Conservation (phyloP, 441 rosid genomes). For the Aleurites moluccanus region DNA sequence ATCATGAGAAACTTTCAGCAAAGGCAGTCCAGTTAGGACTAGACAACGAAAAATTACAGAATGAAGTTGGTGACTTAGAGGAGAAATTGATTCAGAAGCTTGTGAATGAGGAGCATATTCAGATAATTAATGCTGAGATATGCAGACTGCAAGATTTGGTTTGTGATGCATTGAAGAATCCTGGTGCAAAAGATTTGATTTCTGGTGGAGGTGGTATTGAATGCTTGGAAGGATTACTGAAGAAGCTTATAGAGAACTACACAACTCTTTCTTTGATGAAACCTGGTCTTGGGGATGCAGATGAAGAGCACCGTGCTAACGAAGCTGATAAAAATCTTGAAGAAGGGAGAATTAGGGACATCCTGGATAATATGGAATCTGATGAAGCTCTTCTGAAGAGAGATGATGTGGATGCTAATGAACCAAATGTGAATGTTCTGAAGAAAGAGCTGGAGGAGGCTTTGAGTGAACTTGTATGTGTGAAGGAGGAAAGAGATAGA, state of each 20-base stretch:
- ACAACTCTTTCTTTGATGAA: constrained; percentile 32
- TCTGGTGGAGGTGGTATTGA: constrained; percentile 49
- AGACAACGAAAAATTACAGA: constrained; percentile 59
- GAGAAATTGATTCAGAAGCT: constrained; percentile 55
- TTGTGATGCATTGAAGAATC: constrained; percentile 59
- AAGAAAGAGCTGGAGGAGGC: constrained; percentile 76
- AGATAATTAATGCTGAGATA: constrained; percentile 49
- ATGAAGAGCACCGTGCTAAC: constrained; percentile 31
- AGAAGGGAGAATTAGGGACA: constrained; percentile 30
- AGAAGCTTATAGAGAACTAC: constrained; percentile 69
- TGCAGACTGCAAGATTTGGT: constrained; percentile 61
- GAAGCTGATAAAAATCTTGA: constrained; percentile 30
- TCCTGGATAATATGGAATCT: constrained; percentile 29
- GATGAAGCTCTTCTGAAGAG: constrained; percentile 40
- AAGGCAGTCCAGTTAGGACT: constrained; percentile 51
- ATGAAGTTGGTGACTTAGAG: constrained; percentile 53
- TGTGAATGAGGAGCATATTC: constrained; percentile 50
- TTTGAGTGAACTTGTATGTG: constrained; percentile 49
- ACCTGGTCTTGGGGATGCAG: constrained; percentile 36
- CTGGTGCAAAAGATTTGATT: constrained; percentile 45
- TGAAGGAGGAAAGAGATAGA: constrained; percentile 77
- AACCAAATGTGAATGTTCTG: constrained; percentile 44
- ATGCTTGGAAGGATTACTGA: constrained; percentile 65
- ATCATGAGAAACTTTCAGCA: constrained; percentile 49
- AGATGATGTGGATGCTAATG: constrained; percentile 45